These are phyloP conservation scores for Fraxinus floribunda DNA, from an alignment of 305 asterid genomes.

Conservation along the genomic window DNA sequence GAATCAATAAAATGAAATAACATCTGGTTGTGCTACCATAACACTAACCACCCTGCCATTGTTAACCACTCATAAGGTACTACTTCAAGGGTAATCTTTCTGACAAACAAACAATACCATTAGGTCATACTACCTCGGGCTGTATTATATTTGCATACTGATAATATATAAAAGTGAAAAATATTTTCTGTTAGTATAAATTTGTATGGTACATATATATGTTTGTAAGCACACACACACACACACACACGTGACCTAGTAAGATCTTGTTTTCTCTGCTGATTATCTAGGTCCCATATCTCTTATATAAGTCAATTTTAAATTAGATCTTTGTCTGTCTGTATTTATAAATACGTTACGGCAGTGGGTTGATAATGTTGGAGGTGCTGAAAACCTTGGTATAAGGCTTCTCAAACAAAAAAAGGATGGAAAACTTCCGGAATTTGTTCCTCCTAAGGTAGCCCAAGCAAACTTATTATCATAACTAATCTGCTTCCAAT, in stretches of 20 bases:
- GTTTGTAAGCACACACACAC: no score
- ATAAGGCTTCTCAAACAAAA: conserved; percentile 58
- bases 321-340: not conserved
- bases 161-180: not conserved
- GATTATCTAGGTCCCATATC: not conserved
- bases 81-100: not conserved
- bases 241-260: not conserved
- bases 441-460: conserved; percentile 78
- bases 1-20: not conserved
- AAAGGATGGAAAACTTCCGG: conserved; percentile 73
- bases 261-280: not conserved
- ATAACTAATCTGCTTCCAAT: not conserved
- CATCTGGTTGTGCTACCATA: not conserved
- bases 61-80: not conserved
- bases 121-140: not conserved
- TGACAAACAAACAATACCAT: not conserved
- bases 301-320: not conserved
- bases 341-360: not conserved
- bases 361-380: conserved; percentile 78
- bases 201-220: not conserved
- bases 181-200: not conserved
- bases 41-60: not conserved
- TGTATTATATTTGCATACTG: not conserved
- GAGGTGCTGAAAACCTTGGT: conserved; percentile 76
- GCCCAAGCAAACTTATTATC: not conserved